These are phyloP conservation scores for Melocanna baccifera DNA, from an alignment of 176 grass and related monocot species.

Conservation along the genomic window DNA sequence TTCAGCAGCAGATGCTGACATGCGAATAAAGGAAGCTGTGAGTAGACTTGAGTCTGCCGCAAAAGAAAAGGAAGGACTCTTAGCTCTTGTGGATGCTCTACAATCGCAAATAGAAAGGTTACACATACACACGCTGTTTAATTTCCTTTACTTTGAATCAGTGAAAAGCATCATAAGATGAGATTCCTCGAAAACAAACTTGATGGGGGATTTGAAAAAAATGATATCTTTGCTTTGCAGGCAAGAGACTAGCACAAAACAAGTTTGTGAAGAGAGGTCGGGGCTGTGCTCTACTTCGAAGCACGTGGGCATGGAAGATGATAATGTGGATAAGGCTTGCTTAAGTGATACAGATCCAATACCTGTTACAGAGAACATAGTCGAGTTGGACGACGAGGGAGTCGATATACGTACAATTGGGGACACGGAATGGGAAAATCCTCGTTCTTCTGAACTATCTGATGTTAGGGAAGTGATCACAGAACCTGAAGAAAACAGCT, in stretches of 20 bases:
- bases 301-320: slow-evolving; percentile 55
- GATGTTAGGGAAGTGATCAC: slow-evolving; percentile 74
- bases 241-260: slow-evolving; percentile 73
- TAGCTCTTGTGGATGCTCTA: slow-evolving; percentile 58
- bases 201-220: not conserved
- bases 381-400: slow-evolving; percentile 58
- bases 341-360: slow-evolving; percentile 62
- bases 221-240: slow-evolving; percentile 45
- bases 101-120: slow-evolving; percentile 75
- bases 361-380: slow-evolving; percentile 43
- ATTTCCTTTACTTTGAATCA: not conserved
- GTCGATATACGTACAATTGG: slow-evolving; percentile 65
- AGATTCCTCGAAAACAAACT: not conserved
- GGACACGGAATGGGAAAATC: slow-evolving; percentile 53
- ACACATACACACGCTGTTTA: not conserved
- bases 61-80: slow-evolving; percentile 77
- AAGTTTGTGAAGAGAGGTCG: slow-evolving; percentile 69
- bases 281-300: slow-evolving; percentile 67
- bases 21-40: slow-evolving; percentile 56
- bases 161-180: not conserved
- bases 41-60: slow-evolving; percentile 48
- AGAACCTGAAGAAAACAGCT: slow-evolving; percentile 58
- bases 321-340: slow-evolving; percentile 84
- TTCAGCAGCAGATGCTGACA: slow-evolving; percentile 52
- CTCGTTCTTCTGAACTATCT: slow-evolving; percentile 48